Evolutionary conservation across 2,329 filamentous ascomycete species (phyloP).

Genomic region (Purpureocillium lavendulum): DNA sequence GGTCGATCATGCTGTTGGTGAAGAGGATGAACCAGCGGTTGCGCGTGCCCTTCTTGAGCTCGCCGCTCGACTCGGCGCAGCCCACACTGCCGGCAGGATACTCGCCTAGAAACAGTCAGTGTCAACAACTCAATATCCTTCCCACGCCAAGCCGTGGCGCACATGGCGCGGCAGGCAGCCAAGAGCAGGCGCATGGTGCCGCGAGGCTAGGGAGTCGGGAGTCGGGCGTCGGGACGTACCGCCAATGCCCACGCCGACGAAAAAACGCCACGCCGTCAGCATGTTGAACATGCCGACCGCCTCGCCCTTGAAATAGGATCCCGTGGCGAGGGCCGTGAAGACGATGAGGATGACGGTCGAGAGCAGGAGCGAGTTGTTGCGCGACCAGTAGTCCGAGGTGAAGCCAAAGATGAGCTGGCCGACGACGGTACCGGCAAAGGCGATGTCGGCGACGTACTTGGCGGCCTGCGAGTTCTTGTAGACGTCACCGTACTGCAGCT

Average conservation of each 20-base stretch:
- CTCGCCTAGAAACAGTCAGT: too few species aligned
- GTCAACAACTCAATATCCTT: too few species aligned
- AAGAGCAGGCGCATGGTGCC: too few species aligned
- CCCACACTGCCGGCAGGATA: conserved; percentile 80
- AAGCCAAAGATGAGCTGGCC: conserved; percentile 77
- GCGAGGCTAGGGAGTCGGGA: too few species aligned
- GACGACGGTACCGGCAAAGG: conserved; percentile 78
- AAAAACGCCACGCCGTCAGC: conserved; percentile 76
- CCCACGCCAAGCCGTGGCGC: too few species aligned
- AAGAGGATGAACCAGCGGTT: conserved; percentile 90
- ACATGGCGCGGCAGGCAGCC: too few species aligned
- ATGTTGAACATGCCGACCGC: conserved; percentile 63
- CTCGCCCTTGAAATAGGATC: conserved; percentile 65
- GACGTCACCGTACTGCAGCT: conserved; percentile 55
- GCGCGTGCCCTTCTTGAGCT: conserved; percentile 71
- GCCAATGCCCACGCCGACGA: conserved; percentile 73
- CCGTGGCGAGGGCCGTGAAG: conserved; percentile 73
- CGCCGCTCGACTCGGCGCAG: conserved; percentile 74
- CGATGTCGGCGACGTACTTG: conserved; percentile 71
- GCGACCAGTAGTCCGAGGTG: conserved; percentile 74
- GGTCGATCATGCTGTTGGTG: conserved; percentile 81
- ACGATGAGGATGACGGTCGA: conserved; percentile 79
- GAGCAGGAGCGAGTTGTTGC: conserved; percentile 70
- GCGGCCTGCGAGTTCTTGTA: conserved; percentile 63
- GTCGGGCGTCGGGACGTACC: conserved; percentile 24